Conservation (phyloP, 2,329 filamentous ascomycete genomes). For the Didymella pomorum region DNA sequence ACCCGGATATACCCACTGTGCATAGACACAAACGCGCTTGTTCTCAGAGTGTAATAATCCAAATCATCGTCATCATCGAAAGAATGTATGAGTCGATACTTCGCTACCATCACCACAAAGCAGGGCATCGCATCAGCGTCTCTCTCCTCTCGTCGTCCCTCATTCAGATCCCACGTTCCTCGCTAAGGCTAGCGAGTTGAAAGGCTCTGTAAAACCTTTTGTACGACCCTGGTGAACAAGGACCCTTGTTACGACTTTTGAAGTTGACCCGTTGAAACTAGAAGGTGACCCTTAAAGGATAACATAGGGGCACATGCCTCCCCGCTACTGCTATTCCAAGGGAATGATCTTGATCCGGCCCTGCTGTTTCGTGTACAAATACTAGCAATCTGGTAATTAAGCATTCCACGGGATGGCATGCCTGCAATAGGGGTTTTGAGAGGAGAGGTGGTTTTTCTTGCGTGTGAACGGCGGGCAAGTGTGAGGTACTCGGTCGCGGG, state of each 20-base stretch:
- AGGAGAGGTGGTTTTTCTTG: not conserved
- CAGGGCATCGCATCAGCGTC: conserved; percentile 6
- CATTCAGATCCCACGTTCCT: not conserved
- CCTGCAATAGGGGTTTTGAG: not conserved
- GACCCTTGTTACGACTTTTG: no score
- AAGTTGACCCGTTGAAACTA: no score
- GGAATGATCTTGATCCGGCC: no score
- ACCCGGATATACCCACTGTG: not conserved
- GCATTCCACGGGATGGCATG: not conserved
- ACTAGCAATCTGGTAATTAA: no score
- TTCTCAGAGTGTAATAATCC: not conserved
- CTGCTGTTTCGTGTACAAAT: no score
- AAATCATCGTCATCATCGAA: not conserved
- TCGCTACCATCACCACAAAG: conserved; percentile 12
- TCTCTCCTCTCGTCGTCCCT: not conserved
- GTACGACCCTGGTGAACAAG: no score
- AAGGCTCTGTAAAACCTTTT: not conserved
- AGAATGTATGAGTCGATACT: conserved; percentile 2
- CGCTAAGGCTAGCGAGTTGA: not conserved
- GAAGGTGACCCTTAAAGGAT: no score
- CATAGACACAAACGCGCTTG: not conserved
- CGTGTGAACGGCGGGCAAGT: not conserved
- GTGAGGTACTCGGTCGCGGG: not conserved
- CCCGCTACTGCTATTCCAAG: no score
- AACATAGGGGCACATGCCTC: no score